Evolutionary conservation across 176 grass and related monocot genomes (phyloP), one percentile per base, ranked within the genome.

Genomic region (Cocos nucifera): DNA sequence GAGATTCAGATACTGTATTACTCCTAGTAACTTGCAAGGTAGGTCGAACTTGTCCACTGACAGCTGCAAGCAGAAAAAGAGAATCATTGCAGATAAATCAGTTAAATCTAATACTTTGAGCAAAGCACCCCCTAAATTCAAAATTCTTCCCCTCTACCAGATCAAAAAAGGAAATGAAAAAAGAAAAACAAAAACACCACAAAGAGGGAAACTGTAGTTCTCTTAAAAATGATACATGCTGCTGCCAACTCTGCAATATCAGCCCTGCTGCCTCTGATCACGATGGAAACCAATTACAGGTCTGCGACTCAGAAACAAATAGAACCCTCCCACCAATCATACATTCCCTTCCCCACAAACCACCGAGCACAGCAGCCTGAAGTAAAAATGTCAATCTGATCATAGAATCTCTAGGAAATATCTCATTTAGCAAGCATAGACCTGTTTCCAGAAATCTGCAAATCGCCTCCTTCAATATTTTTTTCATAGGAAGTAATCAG

Each of bases 401-500:
- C 17, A 61, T 61, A n/a, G 16, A 17, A 61, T 32, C 58, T 61
- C 2, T 2, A 19, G 17, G 49, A 73, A 63, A 32, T 73, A 67
- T 79, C 56, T 48, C 69, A 73, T 61, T 57, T 48, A 19, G 50
- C 39, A 59, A 57, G 59, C 51, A 59, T 57, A 61, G 8, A 57
- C 22, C 28, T 67, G 57, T 35, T 63, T 24, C 57, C 65, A 26
- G 67, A 64, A 78, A 35, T 58, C 52, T 62, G 50, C 65, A 62
- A 15, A 63, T 69, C 16, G 19, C 22, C 56, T 64, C 32, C 50
- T 48, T 19, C 51, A 29, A 68, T 39, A 25, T 25, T 18, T 51
- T 57, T 27, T 60, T 82, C 60, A 82, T 53, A 82, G 73, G 30
- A 82, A 82, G 56, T 82, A 82, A 70, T 82, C 79, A 20, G 79